phyloP scores from a whole-genome alignment of 176 grass and related monocot species.

The Lolium perenne region DNA sequence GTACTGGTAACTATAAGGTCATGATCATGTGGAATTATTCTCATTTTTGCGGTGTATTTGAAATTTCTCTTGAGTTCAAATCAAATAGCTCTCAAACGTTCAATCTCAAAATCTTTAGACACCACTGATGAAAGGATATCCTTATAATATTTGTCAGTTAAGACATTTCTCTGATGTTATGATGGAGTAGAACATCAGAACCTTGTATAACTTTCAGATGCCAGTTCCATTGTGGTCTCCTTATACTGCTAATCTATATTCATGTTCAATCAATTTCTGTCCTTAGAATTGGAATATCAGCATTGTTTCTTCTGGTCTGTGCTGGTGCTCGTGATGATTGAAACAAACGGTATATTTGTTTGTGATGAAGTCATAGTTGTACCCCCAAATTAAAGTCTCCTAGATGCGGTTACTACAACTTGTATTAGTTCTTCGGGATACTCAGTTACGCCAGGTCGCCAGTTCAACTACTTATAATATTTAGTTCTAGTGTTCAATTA shows the following conservation, averaged over 20 bases:
- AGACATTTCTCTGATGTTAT: not conserved
- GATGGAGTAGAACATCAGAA: not conserved
- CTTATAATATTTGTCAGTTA: not conserved
- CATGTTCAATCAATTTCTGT: slow-evolving; percentile 6
- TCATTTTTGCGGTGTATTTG: not conserved
- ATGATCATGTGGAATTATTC: not conserved
- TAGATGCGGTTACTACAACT: not conserved
- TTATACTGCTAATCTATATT: not conserved
- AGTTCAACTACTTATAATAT: not conserved
- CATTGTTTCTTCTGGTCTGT: not conserved
- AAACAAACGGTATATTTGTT: not conserved
- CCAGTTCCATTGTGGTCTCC: not conserved
- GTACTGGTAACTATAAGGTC: not conserved
- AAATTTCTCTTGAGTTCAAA: not conserved
- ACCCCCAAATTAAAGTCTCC: not conserved
- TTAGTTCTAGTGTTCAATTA: not conserved
- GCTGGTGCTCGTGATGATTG: not conserved
- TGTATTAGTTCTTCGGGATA: not conserved
- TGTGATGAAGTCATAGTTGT: not conserved
- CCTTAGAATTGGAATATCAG: not conserved
- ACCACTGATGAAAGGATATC: not conserved
- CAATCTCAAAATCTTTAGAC: not conserved
- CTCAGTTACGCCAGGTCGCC: not conserved
- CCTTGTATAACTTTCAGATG: not conserved
- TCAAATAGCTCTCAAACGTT: not conserved